Base-by-base conservation (phyloP, 2,329 filamentous ascomycete species). In the Stagonosporopsis tanaceti region DNA sequence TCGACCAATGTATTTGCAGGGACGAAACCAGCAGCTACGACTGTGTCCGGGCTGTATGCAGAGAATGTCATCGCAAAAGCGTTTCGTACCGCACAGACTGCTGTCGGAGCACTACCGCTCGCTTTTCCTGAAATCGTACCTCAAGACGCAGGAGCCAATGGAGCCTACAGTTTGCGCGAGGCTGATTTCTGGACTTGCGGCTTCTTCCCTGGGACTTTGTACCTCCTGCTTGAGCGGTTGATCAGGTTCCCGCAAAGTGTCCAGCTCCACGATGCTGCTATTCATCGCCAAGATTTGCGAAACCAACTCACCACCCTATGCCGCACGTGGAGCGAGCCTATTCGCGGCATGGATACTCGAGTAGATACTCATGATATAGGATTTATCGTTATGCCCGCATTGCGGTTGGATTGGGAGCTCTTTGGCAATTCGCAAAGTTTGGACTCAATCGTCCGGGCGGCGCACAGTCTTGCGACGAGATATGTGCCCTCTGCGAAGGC, bases 181-280 rank as follows among this genome's bases (percentile, higher is more conserved):
- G 66, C 75, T 0, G 72, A 77, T 9, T 81, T 81, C 53, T 83
- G 80, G 81, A 82, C 80, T 0, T 80, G 76, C 2, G 80, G 80
- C 0, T 82, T 82, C 71, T 82, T 82, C 51, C 80, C 80, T 0
- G 80, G 80, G 0, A 74, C 71, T 3, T 59, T 82, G 2, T 81
- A 81, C 51, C 66, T 77, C 1, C 68, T 82, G 0, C 66, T 81
- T 5, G 72, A 79, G 53, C 55, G 77, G 11, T 46, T 69, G 40
- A 62, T 73, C 35, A 72, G 66, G 38, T 72, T 72, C 41, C 51
- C 65, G 12, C 57, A 61, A 25, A 61, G 50, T 38, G 9, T 67
- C 24, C 24, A 57, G 20, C 30, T 66, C 12, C 20, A 59, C 8
- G 27, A 25, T 37, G 22, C 53, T 14, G 48, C 52, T 7, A 60